Conservation (phyloP, 1,139 yeast species). For the Suhomyces maxii region DNA sequence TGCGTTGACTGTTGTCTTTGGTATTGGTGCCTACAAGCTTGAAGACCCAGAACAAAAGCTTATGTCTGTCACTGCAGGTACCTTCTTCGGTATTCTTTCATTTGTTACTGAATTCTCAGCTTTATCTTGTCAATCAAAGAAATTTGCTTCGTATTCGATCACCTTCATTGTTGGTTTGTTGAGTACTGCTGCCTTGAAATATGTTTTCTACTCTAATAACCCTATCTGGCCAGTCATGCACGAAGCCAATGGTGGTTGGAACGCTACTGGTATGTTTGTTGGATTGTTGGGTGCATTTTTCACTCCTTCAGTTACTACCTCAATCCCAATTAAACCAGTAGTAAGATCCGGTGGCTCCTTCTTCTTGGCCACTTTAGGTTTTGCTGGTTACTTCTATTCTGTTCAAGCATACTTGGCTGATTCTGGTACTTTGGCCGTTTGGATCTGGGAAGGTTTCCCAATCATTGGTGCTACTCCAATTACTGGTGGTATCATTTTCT, state of each 20-base stretch:
- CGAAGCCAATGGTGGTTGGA: slow-evolving; percentile 81
- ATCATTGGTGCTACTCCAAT: slow-evolving; percentile 84
- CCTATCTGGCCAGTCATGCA: slow-evolving; percentile 98
- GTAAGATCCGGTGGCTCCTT: slow-evolving; percentile 36
- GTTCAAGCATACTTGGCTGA: slow-evolving; percentile 77
- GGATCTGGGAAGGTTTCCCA: slow-evolving; percentile 97
- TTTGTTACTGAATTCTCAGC: slow-evolving; percentile 61
- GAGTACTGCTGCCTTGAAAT: slow-evolving; percentile 71
- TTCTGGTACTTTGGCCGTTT: slow-evolving; percentile 77
- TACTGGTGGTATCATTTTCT: slow-evolving; percentile 78
- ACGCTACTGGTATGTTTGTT: slow-evolving; percentile 64
- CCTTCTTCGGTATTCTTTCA: slow-evolving; percentile 61
- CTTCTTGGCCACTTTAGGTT: slow-evolving; percentile 61
- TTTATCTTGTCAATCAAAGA: slow-evolving; percentile 39
- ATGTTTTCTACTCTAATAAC: slow-evolving; percentile 77
- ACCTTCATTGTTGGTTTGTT: slow-evolving; percentile 74
- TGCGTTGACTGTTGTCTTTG: slow-evolving; percentile 59
- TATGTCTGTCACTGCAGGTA: slow-evolving; percentile 64
- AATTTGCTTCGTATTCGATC: slow-evolving; percentile 53
- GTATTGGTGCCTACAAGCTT: slow-evolving; percentile 73
- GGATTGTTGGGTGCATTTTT: slow-evolving; percentile 65
- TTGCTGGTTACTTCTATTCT: slow-evolving; percentile 76
- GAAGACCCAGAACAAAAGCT: slow-evolving; percentile 70
- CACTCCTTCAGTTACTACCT: slow-evolving; percentile 30
- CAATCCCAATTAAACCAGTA: slow-evolving; percentile 13